These are phyloP conservation scores for Elaeis oleifera DNA, from an alignment of 202 grass and related monocot genomes.

Conservation along the genomic window DNA sequence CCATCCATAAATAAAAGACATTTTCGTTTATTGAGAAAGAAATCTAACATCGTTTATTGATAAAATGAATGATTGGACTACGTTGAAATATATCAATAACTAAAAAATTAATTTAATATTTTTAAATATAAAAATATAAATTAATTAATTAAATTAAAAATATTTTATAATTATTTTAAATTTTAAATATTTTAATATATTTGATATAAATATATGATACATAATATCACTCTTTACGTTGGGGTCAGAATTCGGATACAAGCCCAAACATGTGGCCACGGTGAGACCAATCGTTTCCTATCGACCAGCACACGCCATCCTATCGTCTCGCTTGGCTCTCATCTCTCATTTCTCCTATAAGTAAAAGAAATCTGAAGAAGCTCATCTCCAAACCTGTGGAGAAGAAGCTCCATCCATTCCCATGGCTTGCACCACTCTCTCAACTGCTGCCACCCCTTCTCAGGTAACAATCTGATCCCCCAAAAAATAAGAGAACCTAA, in stretches of 20 bases:
- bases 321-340: conserved; percentile 22
- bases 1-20: too few species aligned
- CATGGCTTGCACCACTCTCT: conserved; percentile 95
- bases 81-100: too few species aligned
- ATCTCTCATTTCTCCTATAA: background rate
- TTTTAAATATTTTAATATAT: too few species aligned
- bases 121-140: too few species aligned
- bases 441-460: conserved; percentile 59
- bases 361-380: conserved; percentile 18
- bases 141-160: too few species aligned
- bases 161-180: too few species aligned
- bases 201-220: too few species aligned
- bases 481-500: too few species aligned
- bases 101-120: too few species aligned
- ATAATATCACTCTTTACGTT: background rate
- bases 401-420: background rate
- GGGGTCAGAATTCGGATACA: background rate
- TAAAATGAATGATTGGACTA: too few species aligned
- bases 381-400: conserved; percentile 40
- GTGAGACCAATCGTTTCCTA: conserved; percentile 21
- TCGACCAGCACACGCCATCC: conserved; percentile 27
- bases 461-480: conserved; percentile 31
- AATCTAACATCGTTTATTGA: too few species aligned
- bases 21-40: too few species aligned
- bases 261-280: conserved; percentile 43